Evolutionary conservation across 208 protist genomes (phyloP).

Genomic region (Acanthamoeba triangularis): DNA sequence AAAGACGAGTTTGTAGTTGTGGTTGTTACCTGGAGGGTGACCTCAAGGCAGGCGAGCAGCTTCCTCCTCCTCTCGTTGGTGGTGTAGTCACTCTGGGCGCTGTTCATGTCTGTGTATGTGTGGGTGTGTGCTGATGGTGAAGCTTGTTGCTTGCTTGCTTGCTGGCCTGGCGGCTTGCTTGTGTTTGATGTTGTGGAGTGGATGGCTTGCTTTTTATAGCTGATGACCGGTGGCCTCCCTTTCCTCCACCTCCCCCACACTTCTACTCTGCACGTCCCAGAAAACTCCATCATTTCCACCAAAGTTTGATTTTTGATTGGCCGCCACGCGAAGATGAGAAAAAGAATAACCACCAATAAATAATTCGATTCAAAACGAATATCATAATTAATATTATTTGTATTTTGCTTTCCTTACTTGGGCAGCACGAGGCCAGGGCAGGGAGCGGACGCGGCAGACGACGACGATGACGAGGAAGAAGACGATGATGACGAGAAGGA

Average conservation of each 20-base stretch:
- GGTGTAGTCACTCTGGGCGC: neutral
- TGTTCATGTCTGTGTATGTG: neutral
- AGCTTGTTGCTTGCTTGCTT: neutral
- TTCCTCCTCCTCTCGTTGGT: neutral
- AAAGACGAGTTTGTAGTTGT: neutral
- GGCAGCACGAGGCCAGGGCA: neutral
- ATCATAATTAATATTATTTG: too few relatives aligned
- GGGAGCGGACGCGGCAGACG: too few relatives aligned
- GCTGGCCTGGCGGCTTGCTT: neutral
- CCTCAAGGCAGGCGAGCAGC: conserved; percentile 4
- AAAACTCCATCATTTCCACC: neutral
- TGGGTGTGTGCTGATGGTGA: neutral
- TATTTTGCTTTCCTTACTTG: too few relatives aligned
- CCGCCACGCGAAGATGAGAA: too few relatives aligned
- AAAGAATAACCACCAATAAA: neutral
- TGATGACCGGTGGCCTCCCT: neutral
- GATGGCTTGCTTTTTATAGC: neutral
- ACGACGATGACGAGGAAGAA: neutral
- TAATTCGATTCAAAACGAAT: neutral
- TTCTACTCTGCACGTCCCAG: neutral
- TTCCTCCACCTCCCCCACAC: neutral
- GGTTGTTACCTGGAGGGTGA: conserved; percentile 1
- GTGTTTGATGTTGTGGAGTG: neutral
- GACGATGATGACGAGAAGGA: neutral
- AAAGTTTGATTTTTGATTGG: neutral